Base-by-base conservation (phyloP, 2,329 filamentous ascomycete species). In the Epicoccum nigrum region DNA sequence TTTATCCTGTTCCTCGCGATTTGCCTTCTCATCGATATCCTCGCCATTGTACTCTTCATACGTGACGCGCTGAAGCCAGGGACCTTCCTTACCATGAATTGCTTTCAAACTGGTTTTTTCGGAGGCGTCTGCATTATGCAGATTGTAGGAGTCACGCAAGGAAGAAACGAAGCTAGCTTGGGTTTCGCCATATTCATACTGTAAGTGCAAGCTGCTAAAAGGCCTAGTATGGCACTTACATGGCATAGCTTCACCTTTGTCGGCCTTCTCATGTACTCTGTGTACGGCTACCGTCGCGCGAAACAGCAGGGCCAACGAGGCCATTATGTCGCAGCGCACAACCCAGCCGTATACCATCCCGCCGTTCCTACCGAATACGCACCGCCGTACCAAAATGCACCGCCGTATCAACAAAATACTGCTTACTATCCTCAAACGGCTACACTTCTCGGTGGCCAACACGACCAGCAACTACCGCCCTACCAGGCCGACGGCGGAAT, bases 231-330 rank as follows among this genome's bases (percentile, higher is more conserved):
- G 16, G 6, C 19, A 43, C 62, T 60, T 17, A 60, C 44, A 23
- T 32, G 15, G 50, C 7, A 7, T 34, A 76, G 73, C 45, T 53
- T 70, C 11, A 59, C 68, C 6, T 72, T 72, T 55, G 33, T 76
- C 40, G 66, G 62, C 33, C 69, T 75, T 51, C 67, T 77, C 55
- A 64, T 76, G 47, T 77, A 78, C 63, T 69, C 70, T 19, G 61
- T 64, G 33, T 60, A 76, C 51, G 57, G 51, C 23, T 69, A 72
- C 54, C 67, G 69, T 48, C 67, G 72, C 42, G 57, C 64, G 45
- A 73, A 74, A 45, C 72, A 69, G 54, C 64, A 65, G 17, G 60
- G 58, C 7, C 67, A 67, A 45, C 64, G 59, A 32, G 71, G 69
- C 44, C 44, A 66, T 21, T 75, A 74, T 51, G 62, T 58, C 11